Conservation (phyloP, 2,329 filamentous ascomycete species). For the Fusarium nematophilum region DNA sequence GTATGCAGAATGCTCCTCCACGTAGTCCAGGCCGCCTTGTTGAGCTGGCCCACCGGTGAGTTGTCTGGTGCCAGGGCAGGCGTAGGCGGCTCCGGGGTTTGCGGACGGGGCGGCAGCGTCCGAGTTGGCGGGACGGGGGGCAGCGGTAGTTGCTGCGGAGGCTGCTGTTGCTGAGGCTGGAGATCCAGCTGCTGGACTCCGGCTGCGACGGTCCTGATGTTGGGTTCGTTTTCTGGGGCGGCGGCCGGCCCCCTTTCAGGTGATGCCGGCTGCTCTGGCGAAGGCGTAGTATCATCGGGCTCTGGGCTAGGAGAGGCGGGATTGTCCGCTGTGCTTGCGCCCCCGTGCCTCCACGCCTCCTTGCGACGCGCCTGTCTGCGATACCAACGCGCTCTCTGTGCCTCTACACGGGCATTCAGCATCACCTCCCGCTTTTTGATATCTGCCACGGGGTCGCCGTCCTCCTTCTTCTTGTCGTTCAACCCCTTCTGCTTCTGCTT, state of each 20-base stretch:
- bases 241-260: background rate
- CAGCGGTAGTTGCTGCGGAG: constrained; percentile 12
- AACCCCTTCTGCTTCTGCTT: background rate
- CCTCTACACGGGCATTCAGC: constrained; percentile 1
- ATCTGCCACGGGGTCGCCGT: background rate
- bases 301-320: background rate
- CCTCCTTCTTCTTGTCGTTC: background rate
- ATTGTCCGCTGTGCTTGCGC: background rate
- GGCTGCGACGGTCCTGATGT: too few species aligned
- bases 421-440: background rate
- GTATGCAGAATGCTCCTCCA: constrained; percentile 14
- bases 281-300: constrained; percentile 2
- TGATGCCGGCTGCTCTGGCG: background rate
- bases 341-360: background rate
- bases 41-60: constrained; percentile 7
- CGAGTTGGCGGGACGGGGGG: constrained; percentile 4
- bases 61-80: constrained; percentile 12
- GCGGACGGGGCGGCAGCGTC: background rate
- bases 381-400: constrained; percentile 1
- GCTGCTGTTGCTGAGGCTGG: background rate
- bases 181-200: background rate
- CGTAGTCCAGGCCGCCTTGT: constrained; percentile 31
- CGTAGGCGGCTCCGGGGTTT: background rate
- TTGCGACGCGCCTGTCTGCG: constrained; percentile 5
- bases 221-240: background rate